Evolutionary conservation across 192 early-diverging fungal species (phyloP), one percentile per base, ranked within the genome.

Genomic region (Podila verticillata): DNA sequence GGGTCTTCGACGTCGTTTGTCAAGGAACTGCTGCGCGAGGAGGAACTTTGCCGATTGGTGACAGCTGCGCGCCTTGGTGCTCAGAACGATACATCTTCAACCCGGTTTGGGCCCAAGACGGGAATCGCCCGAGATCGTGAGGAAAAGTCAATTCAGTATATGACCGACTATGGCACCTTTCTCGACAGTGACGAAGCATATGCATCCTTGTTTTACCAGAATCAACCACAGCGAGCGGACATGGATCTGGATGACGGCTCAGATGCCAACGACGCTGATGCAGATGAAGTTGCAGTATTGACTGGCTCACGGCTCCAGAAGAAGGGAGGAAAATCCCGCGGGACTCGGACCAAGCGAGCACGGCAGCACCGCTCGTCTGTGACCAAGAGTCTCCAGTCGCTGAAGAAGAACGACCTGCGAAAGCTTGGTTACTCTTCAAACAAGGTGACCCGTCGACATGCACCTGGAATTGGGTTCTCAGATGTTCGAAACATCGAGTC

Each of bases 11-110:
- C 59, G 1, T 67, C 60, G 5, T 74, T 67, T 39, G 72, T 67
- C 48, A 74, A 67, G 36, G 72, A 74, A 28, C 48, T 74, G 5
- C 17, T 74, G 44, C 17, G 72, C 24, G 72, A 67, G 31, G 64
- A 74, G 29, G 72, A 74, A n/a, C 28, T 67, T 2, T 36, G 47
- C 54, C 36, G 47, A 5, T 57, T 74, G 48, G 65, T 63, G 44
- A 51, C 65, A 4, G 65, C 59, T 3, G 34, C 65, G 31, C 65
- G 48, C 26, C 24, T 66, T 51, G 32, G 30, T 24, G 30, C 39
- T 20, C 63, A 65, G 15, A 39, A 65, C 28, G 48, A 65, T 26
- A 54, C 22, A 5, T 24, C 51, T n/a, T 54, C 22, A 10, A 54
- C 51, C 7, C 51, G 22, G 20, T 24, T 24, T 26, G 24, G 10